Evolutionary conservation across 495 filamentous ascomycete species (phyloP).

Genomic region (Geoglossum glabrum): DNA sequence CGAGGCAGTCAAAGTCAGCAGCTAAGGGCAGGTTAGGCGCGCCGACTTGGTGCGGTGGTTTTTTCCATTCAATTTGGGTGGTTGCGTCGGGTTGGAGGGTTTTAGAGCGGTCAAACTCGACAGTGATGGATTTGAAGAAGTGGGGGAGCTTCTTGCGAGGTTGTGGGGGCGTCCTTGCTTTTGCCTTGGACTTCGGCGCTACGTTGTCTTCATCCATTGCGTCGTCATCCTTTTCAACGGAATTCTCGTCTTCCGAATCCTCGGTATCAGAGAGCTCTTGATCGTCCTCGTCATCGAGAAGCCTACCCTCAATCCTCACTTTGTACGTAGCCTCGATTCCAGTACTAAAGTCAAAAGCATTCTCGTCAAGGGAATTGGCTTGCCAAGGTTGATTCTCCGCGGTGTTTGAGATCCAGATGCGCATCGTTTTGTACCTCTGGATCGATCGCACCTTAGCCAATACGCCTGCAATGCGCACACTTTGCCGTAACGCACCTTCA

Average conservation of each 20-base stretch:
- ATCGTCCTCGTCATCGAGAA: constrained; percentile 52
- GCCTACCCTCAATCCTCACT: constrained; percentile 81
- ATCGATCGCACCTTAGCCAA: not conserved
- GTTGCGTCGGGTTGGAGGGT: constrained; percentile 30
- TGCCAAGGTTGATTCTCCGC: constrained; percentile 93
- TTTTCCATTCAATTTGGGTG: constrained; percentile 52
- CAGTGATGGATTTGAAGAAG: constrained; percentile 80
- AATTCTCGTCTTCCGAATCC: constrained; percentile 30
- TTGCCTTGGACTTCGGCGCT: constrained; percentile 22
- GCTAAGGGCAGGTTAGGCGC: constrained; percentile 24
- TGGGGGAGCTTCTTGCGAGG: constrained; percentile 53
- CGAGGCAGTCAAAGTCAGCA: constrained; percentile 74
- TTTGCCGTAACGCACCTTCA: constrained; percentile 31
- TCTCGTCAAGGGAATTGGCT: constrained; percentile 36
- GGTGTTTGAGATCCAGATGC: constrained; percentile 92
- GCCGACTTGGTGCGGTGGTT: constrained; percentile 36
- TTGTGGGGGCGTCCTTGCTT: constrained; percentile 18
- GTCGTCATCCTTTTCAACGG: constrained; percentile 16
- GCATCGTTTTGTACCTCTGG: constrained; percentile 59
- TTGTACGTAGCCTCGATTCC: constrained; percentile 55
- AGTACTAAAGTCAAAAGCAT: constrained; percentile 54
- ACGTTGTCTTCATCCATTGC: constrained; percentile 20
- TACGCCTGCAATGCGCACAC: not conserved
- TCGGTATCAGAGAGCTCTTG: constrained; percentile 14
- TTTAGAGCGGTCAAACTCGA: constrained; percentile 62